phyloP scores from a whole-genome alignment of 768 basidiomycete genomes.

The Lactarius sp. region DNA sequence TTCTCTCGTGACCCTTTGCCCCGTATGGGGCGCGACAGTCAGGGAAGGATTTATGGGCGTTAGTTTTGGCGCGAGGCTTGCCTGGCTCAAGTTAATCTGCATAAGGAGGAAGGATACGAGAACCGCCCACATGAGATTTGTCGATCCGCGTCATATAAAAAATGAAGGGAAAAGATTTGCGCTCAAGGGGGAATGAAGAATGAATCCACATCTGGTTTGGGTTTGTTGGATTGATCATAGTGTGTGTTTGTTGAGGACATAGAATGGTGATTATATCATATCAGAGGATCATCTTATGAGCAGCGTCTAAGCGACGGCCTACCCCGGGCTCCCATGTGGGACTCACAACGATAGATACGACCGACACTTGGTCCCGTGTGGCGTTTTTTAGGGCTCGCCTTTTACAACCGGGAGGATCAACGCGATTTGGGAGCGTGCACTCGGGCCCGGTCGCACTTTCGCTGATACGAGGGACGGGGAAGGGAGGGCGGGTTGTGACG shows the following conservation, averaged over 20 bases:
- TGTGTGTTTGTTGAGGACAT: neutral
- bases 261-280: neutral
- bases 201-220: neutral
- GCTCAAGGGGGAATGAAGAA: neutral
- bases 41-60: neutral
- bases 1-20: neutral
- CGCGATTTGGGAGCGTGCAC: neutral
- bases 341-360: neutral
- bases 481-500: slow-evolving; percentile 9
- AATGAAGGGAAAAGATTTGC: neutral
- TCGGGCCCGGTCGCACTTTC: neutral
- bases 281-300: neutral
- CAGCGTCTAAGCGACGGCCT: slow-evolving; percentile 3
- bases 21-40: neutral
- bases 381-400: neutral
- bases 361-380: neutral
- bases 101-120: neutral
- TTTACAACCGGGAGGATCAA: neutral
- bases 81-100: neutral
- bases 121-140: neutral
- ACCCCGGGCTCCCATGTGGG: slow-evolving; percentile 1
- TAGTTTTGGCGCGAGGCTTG: neutral
- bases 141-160: neutral
- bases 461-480: neutral
- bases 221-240: neutral